A percentile compares a stretch with the other conserved stretches of the same genome.
These are phyloP conservation scores for Xylaria grammica DNA, from an alignment of 495 filamentous ascomycete genomes.

Conservation along the genomic window DNA sequence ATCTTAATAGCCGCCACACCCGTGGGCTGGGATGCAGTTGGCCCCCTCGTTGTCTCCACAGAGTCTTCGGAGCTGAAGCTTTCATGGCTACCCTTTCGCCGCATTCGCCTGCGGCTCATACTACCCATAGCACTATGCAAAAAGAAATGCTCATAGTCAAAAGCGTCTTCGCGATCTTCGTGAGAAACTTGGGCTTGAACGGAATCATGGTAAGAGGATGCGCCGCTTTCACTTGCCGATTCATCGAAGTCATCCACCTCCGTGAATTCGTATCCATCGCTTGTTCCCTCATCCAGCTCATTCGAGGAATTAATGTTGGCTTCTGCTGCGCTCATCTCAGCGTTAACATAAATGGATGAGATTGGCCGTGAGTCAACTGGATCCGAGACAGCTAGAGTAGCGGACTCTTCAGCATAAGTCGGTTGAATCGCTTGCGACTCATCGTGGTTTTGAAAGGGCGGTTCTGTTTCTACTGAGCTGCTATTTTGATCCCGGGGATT, in stretches of 20 bases:
- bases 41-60: constrained; percentile 73
- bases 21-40: constrained; percentile 31
- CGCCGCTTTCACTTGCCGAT: constrained; percentile 53
- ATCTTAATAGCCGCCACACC: constrained; percentile 24
- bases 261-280: constrained; percentile 34
- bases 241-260: constrained; percentile 36
- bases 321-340: constrained; percentile 18
- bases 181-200: constrained; percentile 63
- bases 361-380: neutral
- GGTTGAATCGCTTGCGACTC: neutral
- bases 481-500: neutral
- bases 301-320: constrained; percentile 9
- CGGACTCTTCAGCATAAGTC: neutral
- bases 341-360: neutral
- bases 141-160: constrained; percentile 97
- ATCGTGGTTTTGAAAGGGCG: neutral
- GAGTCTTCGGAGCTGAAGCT: constrained; percentile 71
- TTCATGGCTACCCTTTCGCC: constrained; percentile 57
- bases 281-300: constrained; percentile 38
- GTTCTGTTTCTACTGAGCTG: neutral
- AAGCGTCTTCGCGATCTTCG: constrained; percentile 95
- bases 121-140: constrained; percentile 88
- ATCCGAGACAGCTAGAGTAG: neutral
- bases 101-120: constrained; percentile 52
- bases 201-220: constrained; percentile 64